phyloP scores from a whole-genome alignment of 2,329 filamentous ascomycete species.

The Huntiella omanensis region DNA sequence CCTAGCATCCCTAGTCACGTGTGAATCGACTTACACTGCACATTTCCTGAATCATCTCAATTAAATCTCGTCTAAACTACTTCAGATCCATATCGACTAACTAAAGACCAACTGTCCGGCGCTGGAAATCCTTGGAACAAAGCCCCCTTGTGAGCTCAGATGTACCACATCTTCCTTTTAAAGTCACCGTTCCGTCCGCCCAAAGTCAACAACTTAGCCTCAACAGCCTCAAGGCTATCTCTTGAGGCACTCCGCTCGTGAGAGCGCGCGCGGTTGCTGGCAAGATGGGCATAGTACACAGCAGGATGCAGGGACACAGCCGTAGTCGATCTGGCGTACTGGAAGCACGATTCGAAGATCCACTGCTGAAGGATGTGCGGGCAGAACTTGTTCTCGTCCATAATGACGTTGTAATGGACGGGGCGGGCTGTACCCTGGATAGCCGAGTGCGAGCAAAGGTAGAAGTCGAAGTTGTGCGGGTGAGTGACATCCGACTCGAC shows the following conservation, averaged over 20 bases:
- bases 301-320: constrained; percentile 78
- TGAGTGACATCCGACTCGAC: constrained; percentile 83
- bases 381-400: constrained; percentile 55
- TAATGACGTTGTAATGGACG: constrained; percentile 76
- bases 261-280: constrained; percentile 56
- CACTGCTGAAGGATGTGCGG: constrained; percentile 61
- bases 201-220: background rate
- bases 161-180: constrained; percentile 25
- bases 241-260: constrained; percentile 35
- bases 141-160: constrained; percentile 15
- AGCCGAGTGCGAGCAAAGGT: constrained; percentile 42
- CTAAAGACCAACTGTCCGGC: too few species aligned
- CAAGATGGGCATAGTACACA: constrained; percentile 90
- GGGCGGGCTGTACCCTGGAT: constrained; percentile 90
- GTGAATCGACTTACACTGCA: too few species aligned
- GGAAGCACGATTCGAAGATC: constrained; percentile 89
- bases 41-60: too few species aligned
- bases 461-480: constrained; percentile 81
- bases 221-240: background rate
- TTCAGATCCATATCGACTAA: too few species aligned
- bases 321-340: constrained; percentile 80
- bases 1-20: too few species aligned
- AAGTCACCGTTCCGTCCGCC: background rate
- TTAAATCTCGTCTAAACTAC: too few species aligned
- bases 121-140: background rate